Percentiles rank a stretch among this genome's conserved stretches.
phyloP scores from a whole-genome alignment of 805 yeast genomes.

The Ogataea paradorogensis region DNA sequence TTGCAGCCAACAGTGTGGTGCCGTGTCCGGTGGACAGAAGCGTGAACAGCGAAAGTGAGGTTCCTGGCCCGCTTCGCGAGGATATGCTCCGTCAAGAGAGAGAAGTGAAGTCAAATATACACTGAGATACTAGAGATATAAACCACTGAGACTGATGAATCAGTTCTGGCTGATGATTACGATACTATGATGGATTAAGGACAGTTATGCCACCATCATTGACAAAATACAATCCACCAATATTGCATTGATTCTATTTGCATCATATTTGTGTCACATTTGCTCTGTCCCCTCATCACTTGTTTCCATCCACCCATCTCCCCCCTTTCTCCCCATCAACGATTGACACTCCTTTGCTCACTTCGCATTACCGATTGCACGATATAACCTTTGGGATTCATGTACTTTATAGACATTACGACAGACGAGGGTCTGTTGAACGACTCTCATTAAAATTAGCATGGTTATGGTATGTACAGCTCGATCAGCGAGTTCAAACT shows the following conservation, averaged over 20 bases:
- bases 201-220: not conserved
- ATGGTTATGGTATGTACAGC: not conserved
- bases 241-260: too few relatives aligned
- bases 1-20: slow-evolving; percentile 32
- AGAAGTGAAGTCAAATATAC: not conserved
- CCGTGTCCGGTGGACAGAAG: slow-evolving; percentile 46
- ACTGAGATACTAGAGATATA: too few relatives aligned
- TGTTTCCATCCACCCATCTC: too few relatives aligned
- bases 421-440: not conserved
- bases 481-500: not conserved
- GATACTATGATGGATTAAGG: too few relatives aligned
- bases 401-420: not conserved
- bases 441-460: not conserved
- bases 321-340: too few relatives aligned
- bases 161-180: too few relatives aligned
- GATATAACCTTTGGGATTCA: not conserved
- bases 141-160: too few relatives aligned
- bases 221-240: not conserved
- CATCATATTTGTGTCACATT: not conserved
- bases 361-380: too few relatives aligned
- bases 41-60: slow-evolving; percentile 34
- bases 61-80: slow-evolving; percentile 20
- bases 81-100: slow-evolving; percentile 11
- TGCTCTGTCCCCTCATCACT: too few relatives aligned
- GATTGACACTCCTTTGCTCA: too few relatives aligned